Conservation (phyloP, 495 filamentous ascomycete species). For the Penicillium waksmanii region DNA sequence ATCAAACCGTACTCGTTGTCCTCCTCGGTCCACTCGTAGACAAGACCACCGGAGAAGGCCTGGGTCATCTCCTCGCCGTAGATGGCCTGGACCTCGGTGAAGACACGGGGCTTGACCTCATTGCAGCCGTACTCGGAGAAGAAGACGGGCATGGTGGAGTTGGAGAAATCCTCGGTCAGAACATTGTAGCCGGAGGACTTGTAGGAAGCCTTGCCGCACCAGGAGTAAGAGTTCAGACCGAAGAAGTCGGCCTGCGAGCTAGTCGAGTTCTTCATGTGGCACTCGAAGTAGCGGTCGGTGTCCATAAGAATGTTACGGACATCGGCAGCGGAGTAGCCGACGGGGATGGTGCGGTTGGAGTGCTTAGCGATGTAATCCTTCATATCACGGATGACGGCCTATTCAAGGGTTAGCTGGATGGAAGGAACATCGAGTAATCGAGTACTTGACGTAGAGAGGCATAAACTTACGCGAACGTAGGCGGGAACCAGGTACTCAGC, state of each 20-base stretch:
- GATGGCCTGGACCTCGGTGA: constrained; percentile 79
- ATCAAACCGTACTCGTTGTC: constrained; percentile 82
- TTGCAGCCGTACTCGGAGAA: constrained; percentile 98
- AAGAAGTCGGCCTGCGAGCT: constrained; percentile 81
- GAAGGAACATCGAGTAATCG: not conserved
- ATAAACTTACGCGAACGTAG: constrained; percentile 45
- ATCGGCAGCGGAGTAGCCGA: constrained; percentile 95
- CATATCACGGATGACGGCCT: constrained; percentile 79
- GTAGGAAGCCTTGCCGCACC: constrained; percentile 83
- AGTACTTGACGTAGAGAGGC: not conserved
- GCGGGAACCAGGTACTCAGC: constrained; percentile 40
- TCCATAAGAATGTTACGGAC: constrained; percentile 78
- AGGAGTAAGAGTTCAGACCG: constrained; percentile 93
- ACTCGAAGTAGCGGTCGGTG: constrained; percentile 83
- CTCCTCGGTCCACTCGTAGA: constrained; percentile 87
- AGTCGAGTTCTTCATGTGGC: constrained; percentile 66
- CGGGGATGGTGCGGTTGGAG: constrained; percentile 68
- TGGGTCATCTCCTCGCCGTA: constrained; percentile 80
- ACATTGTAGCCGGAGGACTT: constrained; percentile 70
- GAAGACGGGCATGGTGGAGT: constrained; percentile 82
- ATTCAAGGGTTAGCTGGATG: not conserved
- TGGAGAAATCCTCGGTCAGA: constrained; percentile 70
- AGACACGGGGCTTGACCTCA: constrained; percentile 72
- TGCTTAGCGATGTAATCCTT: constrained; percentile 86
- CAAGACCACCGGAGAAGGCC: constrained; percentile 81